Percentiles rank a stretch among this genome's conserved stretches.
phyloP scores from a whole-genome alignment of 1,284 basidiomycete genomes.

The Cutaneotrichosporon sp. region DNA sequence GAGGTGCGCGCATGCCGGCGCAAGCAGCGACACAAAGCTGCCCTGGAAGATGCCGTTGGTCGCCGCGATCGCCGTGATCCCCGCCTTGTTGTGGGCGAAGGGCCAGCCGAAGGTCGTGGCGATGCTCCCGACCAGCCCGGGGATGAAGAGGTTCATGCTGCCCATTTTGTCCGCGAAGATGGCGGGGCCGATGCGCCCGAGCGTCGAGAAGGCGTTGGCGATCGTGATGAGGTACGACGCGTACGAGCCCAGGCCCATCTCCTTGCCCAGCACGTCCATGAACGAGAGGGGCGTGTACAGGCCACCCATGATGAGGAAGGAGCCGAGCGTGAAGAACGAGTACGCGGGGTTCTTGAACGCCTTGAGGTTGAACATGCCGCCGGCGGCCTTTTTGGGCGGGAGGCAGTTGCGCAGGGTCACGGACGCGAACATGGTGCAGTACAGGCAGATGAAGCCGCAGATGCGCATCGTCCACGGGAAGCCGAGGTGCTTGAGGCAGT shows the following conservation, averaged over 20 bases:
- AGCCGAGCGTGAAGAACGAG: slow-evolving; percentile 16
- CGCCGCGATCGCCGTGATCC: slow-evolving; percentile 24
- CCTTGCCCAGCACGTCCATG: slow-evolving; percentile 23
- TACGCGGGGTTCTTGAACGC: slow-evolving; percentile 23
- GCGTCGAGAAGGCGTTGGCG: slow-evolving; percentile 25
- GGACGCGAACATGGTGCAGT: slow-evolving; percentile 20
- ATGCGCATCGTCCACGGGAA: slow-evolving; percentile 36
- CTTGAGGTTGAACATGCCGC: slow-evolving; percentile 27
- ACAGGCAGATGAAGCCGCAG: slow-evolving; percentile 24
- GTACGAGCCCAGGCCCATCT: slow-evolving; percentile 23
- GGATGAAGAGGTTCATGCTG: slow-evolving; percentile 28
- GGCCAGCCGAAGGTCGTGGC: slow-evolving; percentile 35
- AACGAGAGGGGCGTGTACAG: slow-evolving; percentile 29
- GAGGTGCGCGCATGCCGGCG: slow-evolving; percentile 30
- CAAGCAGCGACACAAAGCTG: slow-evolving; percentile 31
- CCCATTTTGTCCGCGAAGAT: slow-evolving; percentile 27
- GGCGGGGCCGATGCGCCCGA: slow-evolving; percentile 26
- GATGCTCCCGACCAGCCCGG: slow-evolving; percentile 21
- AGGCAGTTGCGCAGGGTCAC: slow-evolving; percentile 23
- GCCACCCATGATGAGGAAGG: slow-evolving; percentile 22
- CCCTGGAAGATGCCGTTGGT: slow-evolving; percentile 33
- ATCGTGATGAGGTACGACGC: slow-evolving; percentile 27
- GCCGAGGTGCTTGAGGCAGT: slow-evolving; percentile 17
- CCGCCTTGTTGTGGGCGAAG: slow-evolving; percentile 20
- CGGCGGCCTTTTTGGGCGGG: slow-evolving; percentile 27